Conservation (phyloP, 805 yeast species). For the Cyberlindnera subsufficiens region DNA sequence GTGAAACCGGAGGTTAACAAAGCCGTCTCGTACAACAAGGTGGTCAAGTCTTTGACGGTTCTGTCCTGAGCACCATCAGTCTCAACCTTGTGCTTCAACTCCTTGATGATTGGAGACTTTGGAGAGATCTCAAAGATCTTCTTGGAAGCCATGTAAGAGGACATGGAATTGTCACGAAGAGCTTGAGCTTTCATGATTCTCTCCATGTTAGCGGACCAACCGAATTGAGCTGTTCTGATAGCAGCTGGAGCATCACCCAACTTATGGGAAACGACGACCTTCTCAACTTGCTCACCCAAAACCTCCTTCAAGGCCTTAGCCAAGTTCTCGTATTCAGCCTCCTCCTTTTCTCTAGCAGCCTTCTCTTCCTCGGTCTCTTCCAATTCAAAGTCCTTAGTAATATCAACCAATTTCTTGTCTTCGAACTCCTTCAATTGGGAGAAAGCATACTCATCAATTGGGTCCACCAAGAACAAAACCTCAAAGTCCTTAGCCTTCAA, state of each 20-base stretch:
- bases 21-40: constrained; percentile 95
- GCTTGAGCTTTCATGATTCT: constrained; percentile 99
- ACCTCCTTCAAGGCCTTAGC: constrained; percentile 95
- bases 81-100: constrained; percentile 94
- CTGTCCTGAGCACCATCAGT: constrained; percentile 97
- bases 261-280: constrained; percentile 97
- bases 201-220: constrained; percentile 99
- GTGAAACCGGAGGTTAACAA: constrained; percentile 98
- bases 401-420: constrained; percentile 98
- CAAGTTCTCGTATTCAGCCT: constrained; percentile 85
- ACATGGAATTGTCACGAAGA: constrained; percentile 96
- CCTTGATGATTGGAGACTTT: constrained; percentile 89
- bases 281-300: constrained; percentile 98
- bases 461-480: constrained; percentile 96
- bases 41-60: constrained; percentile 96
- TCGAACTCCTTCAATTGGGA: constrained; percentile 99
- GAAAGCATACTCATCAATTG: constrained; percentile 99
- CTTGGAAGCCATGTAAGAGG: constrained; percentile 99
- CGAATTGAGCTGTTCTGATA: constrained; percentile 99
- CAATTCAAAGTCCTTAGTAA: constrained; percentile 97
- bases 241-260: constrained; percentile 99
- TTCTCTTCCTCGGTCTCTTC: constrained; percentile 99
- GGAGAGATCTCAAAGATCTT: constrained; percentile 99
- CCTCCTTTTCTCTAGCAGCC: constrained; percentile 87
- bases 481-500: constrained; percentile 98